phyloP scores from a whole-genome alignment of 768 basidiomycete species.

The Mycena venus region DNA sequence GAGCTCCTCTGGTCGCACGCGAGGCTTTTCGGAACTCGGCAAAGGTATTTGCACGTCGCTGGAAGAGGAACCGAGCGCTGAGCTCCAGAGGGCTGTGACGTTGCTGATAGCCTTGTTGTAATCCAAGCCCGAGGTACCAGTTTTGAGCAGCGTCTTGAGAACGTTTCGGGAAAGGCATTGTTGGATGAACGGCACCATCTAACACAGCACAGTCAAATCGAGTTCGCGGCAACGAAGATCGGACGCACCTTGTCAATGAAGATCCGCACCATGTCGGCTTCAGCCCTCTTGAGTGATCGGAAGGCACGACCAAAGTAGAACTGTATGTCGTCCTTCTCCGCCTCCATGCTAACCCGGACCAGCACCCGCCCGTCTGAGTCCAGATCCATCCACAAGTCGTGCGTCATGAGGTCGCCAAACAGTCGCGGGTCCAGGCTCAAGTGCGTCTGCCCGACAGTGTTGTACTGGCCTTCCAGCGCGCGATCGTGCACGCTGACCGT shows the following conservation, averaged over 20 bases:
- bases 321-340: slow-evolving; percentile 97
- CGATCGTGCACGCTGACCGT: slow-evolving; percentile 96
- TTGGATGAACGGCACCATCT: slow-evolving; percentile 96
- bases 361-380: slow-evolving; percentile 89
- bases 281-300: slow-evolving; percentile 91
- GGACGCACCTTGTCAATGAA: slow-evolving; percentile 95
- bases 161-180: slow-evolving; percentile 85
- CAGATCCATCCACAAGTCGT: slow-evolving; percentile 93
- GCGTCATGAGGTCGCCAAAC: slow-evolving; percentile 89
- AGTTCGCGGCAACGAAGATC: background rate
- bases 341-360: slow-evolving; percentile 97
- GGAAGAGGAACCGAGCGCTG: slow-evolving; percentile 72
- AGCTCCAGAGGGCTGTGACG: slow-evolving; percentile 84
- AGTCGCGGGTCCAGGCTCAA: slow-evolving; percentile 91
- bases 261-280: slow-evolving; percentile 94
- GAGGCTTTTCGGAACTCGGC: slow-evolving; percentile 80
- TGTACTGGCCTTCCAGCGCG: slow-evolving; percentile 91
- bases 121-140: slow-evolving; percentile 69
- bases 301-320: slow-evolving; percentile 98
- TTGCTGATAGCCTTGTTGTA: slow-evolving; percentile 92
- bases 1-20: slow-evolving; percentile 80
- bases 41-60: slow-evolving; percentile 85
- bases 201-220: background rate
- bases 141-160: slow-evolving; percentile 84
- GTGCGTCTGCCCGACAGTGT: slow-evolving; percentile 91